Evolutionary conservation across 768 basidiomycete genomes (phyloP), one percentile per base, ranked within the genome.

Genomic region (Termitomyces sp.): DNA sequence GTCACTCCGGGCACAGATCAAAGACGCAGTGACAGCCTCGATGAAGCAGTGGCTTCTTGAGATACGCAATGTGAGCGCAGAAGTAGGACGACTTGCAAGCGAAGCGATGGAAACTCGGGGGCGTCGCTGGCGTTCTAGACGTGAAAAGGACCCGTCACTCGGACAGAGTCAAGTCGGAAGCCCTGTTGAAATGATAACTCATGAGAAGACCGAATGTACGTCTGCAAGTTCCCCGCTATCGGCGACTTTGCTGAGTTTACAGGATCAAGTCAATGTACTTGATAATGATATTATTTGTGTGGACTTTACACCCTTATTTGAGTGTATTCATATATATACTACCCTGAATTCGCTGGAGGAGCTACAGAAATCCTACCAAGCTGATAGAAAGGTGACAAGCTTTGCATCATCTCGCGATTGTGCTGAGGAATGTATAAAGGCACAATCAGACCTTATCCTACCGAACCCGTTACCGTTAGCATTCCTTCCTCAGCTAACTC

Each of bases 21-120:
- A 94, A 70, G 91, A 91, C 66, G 89, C 92, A 0, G 96, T 98
- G 4, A 95, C 92, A 4, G 92, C 93, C 0, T 92, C 94, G 5
- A 88, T 92, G 77, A 98, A 98, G 67, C 89, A 96, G 62, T 99
- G 97, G 97, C 74, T 99, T 28, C 82, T 97, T 49, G 95, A 98
- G 65, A 94, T 98, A 53, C 79, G 97, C 57, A 94, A 97, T 64
- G 81, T 89, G 58, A 92, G 91, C 53, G 85, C 87, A 2, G 82
- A 87, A 52, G 90, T 99, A 7, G 97, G 97, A 4, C 81, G 80
- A 62, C 81, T 92, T 4, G 95, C 95, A 3, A 81, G 94, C 45
- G 94, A 98, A 63, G 84, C 86, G 15, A 98, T 98, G 93, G 90
- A 94, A 51, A 68, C 74, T 28, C 83, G 97, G 29, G 84, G 85